Conservation (phyloP, 768 basidiomycete species). For the Lentinula detonsa region DNA sequence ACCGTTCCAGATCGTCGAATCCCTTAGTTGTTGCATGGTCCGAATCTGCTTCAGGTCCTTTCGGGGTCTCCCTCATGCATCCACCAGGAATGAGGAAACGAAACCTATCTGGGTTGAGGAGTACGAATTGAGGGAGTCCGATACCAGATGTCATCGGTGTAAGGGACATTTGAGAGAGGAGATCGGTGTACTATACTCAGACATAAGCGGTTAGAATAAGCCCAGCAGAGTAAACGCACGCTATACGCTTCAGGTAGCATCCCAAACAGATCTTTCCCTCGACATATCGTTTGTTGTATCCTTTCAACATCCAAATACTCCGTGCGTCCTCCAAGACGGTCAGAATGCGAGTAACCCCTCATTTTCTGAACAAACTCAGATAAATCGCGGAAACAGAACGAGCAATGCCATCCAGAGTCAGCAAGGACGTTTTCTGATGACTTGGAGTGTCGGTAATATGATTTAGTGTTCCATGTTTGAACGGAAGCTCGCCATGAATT, state of each 20-base stretch:
- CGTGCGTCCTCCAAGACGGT: constrained; percentile 46
- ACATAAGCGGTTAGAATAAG: neutral
- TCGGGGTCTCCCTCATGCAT: constrained; percentile 29
- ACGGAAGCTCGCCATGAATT: constrained; percentile 53
- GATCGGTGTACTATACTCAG: constrained; percentile 37
- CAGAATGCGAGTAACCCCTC: constrained; percentile 56
- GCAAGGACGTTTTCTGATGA: constrained; percentile 42
- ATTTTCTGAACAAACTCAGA: constrained; percentile 56
- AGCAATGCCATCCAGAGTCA: constrained; percentile 67
- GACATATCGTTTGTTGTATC: constrained; percentile 55
- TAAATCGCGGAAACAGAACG: constrained; percentile 58
- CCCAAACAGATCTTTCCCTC: constrained; percentile 55
- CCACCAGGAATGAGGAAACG: constrained; percentile 52
- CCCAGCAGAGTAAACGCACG: constrained; percentile 23
- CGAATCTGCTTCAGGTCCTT: neutral
- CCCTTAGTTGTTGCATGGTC: neutral
- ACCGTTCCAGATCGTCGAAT: constrained; percentile 6
- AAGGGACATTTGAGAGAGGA: constrained; percentile 46
- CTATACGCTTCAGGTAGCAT: constrained; percentile 62
- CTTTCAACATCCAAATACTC: constrained; percentile 40
- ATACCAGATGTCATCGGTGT: constrained; percentile 49
- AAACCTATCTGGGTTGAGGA: constrained; percentile 44
- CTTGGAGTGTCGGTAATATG: constrained; percentile 42
- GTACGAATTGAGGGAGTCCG: constrained; percentile 44
- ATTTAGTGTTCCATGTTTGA: constrained; percentile 38